phyloP scores from a whole-genome alignment of 495 filamentous ascomycete species.

The Aspergillus steynii region DNA sequence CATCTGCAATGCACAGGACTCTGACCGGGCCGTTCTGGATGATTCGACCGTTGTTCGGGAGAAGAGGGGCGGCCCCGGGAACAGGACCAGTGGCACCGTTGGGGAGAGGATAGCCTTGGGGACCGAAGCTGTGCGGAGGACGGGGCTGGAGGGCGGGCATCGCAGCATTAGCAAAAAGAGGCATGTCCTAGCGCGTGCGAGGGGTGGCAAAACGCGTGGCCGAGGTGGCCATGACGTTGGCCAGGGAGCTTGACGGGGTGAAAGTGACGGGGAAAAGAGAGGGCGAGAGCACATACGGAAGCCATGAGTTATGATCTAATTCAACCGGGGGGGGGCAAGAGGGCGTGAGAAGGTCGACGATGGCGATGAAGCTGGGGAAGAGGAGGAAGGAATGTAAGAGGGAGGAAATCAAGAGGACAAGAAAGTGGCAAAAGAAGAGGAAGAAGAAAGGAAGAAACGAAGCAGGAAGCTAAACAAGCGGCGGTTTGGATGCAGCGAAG shows the following conservation, averaged over 20 bases:
- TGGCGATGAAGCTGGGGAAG: conserved; percentile 24
- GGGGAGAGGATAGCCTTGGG: conserved; percentile 51
- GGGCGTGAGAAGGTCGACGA: conserved; percentile 4
- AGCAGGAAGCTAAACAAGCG: conserved; percentile 13
- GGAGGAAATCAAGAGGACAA: conserved; percentile 20
- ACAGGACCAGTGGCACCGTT: conserved; percentile 52
- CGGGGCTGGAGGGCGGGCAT: conserved; percentile 36
- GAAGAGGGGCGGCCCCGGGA: conserved; percentile 54
- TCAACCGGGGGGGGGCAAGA: background rate
- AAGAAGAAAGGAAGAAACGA: conserved; percentile 23
- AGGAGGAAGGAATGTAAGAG: conserved; percentile 22
- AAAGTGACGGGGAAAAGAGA: conserved; percentile 16
- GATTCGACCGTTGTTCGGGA: conserved; percentile 69
- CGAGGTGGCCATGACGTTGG: conserved; percentile 22
- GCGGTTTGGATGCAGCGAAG: conserved; percentile 12
- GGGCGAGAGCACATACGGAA: conserved; percentile 47
- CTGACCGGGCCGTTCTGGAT: conserved; percentile 82
- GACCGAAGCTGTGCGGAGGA: conserved; percentile 47
- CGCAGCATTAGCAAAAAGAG: conserved; percentile 14
- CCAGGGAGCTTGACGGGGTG: conserved; percentile 18
- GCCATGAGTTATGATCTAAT: conserved; percentile 44
- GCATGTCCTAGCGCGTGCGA: conserved; percentile 11
- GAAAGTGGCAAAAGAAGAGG: conserved; percentile 26
- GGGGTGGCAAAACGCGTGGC: conserved; percentile 15
- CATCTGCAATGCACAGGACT: conserved; percentile 95